phyloP scores from a whole-genome alignment of 164 flowering plant genomes.

The Sextonia rubra region DNA sequence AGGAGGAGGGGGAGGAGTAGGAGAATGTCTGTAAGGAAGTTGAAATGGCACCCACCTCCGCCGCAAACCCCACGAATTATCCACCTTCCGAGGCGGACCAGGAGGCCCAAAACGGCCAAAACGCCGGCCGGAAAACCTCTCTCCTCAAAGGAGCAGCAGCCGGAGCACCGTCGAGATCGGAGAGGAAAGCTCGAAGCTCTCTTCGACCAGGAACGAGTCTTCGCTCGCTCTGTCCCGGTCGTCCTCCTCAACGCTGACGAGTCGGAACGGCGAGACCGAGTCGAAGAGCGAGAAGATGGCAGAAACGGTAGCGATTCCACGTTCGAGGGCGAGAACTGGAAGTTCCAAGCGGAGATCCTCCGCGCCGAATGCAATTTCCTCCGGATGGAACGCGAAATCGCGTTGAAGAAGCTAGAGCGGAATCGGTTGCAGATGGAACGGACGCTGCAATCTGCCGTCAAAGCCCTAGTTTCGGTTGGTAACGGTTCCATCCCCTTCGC shows the following conservation, averaged over 20 bases:
- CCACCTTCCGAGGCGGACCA: slow-evolving; percentile 46
- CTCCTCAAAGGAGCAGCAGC: slow-evolving; percentile 2
- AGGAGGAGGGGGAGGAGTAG: not conserved
- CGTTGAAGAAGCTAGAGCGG: slow-evolving; percentile 59
- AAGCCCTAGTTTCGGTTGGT: slow-evolving; percentile 57
- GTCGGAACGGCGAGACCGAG: slow-evolving; percentile 40
- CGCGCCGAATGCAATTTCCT: slow-evolving; percentile 80
- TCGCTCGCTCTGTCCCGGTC: slow-evolving; percentile 32
- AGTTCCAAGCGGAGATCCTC: slow-evolving; percentile 76
- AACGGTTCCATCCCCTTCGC: not conserved
- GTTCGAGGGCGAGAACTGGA: slow-evolving; percentile 50
- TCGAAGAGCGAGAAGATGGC: slow-evolving; percentile 18
- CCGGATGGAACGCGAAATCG: slow-evolving; percentile 74
- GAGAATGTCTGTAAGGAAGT: slow-evolving; percentile 33
- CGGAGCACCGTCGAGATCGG: slow-evolving; percentile 4
- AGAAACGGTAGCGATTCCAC: too few relatives aligned
- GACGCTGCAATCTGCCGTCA: slow-evolving; percentile 48
- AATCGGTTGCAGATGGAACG: slow-evolving; percentile 41
- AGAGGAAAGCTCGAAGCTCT: slow-evolving; percentile 50
- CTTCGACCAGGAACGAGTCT: slow-evolving; percentile 54
- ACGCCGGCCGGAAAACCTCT: slow-evolving; percentile 11
- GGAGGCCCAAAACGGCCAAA: slow-evolving; percentile 16
- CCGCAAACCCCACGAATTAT: slow-evolving; percentile 61
- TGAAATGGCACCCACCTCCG: slow-evolving; percentile 67
- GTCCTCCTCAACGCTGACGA: slow-evolving; percentile 29